Conservation (phyloP, 371 early-diverging fungal genomes). For the Mortierella sp. region DNA sequence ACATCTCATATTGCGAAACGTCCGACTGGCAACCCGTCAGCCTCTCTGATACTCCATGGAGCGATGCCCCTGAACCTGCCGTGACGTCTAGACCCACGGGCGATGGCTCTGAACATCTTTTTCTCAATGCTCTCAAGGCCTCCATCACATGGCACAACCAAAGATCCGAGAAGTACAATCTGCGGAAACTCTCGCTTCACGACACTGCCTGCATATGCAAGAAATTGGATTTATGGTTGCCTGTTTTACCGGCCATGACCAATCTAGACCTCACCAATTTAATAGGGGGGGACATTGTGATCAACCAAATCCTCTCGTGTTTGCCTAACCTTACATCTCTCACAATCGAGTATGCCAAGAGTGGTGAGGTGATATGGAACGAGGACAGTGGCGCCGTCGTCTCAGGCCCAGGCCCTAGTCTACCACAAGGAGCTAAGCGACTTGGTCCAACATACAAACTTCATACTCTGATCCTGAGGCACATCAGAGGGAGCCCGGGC, state of each 20-base stretch:
- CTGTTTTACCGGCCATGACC: background rate
- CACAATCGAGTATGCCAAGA: constrained; percentile 6
- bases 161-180: no score
- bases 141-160: no score
- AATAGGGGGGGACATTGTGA: background rate
- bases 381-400: background rate
- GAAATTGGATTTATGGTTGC: background rate
- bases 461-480: constrained; percentile 1
- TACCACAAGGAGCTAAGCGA: background rate
- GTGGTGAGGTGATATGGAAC: background rate
- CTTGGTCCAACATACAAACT: background rate
- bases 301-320: background rate
- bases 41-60: no score
- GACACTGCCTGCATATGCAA: no score
- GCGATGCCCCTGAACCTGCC: no score
- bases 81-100: no score
- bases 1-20: no score
- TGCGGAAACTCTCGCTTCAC: no score
- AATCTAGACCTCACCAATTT: background rate
- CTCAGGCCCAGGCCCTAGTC: no score
- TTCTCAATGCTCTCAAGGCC: no score
- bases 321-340: background rate
- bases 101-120: no score
- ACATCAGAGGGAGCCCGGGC: background rate
- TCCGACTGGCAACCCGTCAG: no score